Percentiles rank a stretch among this genome's conserved stretches.
phyloP scores from a whole-genome alignment of 2,329 filamentous ascomycete genomes.

The Monilinia aucupariae region DNA sequence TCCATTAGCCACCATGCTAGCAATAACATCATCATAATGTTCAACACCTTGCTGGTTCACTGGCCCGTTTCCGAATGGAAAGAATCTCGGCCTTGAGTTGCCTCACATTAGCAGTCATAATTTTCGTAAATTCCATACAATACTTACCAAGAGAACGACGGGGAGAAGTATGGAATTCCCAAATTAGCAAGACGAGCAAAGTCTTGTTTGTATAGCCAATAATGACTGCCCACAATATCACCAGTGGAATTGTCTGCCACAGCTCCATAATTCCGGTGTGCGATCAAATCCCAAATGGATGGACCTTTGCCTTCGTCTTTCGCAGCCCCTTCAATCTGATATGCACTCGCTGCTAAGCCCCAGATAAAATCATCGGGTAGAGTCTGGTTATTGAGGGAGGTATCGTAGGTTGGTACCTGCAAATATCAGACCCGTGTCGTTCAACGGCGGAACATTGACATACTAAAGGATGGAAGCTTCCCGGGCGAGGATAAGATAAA shows the following conservation, averaged over 20 bases:
- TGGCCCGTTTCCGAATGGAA: constrained; percentile 48
- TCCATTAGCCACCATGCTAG: constrained; percentile 44
- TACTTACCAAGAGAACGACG: constrained; percentile 33
- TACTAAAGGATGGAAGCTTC: constrained; percentile 41
- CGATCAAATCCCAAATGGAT: constrained; percentile 40
- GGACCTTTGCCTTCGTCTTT: constrained; percentile 43
- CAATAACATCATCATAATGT: constrained; percentile 51
- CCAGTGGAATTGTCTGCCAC: constrained; percentile 40
- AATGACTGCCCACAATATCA: constrained; percentile 48
- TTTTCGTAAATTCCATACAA: not conserved
- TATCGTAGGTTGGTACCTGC: constrained; percentile 28
- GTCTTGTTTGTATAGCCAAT: constrained; percentile 53
- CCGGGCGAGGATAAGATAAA: constrained; percentile 37
- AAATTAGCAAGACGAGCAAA: constrained; percentile 48
- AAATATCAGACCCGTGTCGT: constrained; percentile 6
- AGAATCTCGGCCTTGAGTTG: constrained; percentile 37
- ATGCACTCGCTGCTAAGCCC: constrained; percentile 45
- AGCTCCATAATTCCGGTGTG: constrained; percentile 32
- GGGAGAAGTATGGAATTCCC: constrained; percentile 47
- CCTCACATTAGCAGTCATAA: not conserved
- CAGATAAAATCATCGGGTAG: constrained; percentile 41
- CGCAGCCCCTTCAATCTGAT: constrained; percentile 44
- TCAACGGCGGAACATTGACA: constrained; percentile 28
- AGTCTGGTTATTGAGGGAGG: constrained; percentile 32
- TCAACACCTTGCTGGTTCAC: constrained; percentile 47